Evolutionary conservation across 176 grass and related monocot species (phyloP), one percentile per base, ranked within the genome.

Genomic region (Phoenix dactylifera): DNA sequence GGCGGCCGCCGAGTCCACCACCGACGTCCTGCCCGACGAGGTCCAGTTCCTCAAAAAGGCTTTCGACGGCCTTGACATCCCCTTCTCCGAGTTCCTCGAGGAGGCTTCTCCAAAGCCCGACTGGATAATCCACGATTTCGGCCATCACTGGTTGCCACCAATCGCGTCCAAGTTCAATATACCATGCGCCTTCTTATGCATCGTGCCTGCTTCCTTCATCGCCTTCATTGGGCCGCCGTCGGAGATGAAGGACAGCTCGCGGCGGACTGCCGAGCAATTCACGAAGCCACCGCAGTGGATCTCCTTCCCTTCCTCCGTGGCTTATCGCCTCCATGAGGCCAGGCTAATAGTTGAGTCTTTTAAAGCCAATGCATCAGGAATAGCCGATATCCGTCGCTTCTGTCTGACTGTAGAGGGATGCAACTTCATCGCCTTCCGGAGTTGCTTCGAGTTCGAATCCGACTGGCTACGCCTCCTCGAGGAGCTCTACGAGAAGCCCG

Each of bases 61-160:
- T 7, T 71, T 55, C 57, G 80, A 88, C 70, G 79, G 76, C 48
- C 72, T 83, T 3, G 50, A 57, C 26, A 28, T 28, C 26, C 26
- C 26, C 26, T 28, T 28, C 26, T 5, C 26, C 0, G 5, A 16
- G 10, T 81, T 81, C 52, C 49, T 81, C 16, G 26, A 28, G 48
- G 20, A 6, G 69, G 57, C 58, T 5, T 69, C 3, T 48, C 16
- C 57, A 19, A 51, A 62, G 4, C 78, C 78, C 0, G 71, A 79
- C 49, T 82, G 75, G 74, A 64, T 90, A 24, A 1, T 90, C 2
- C 0, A 70, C 18, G 87, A 90, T 75, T 90, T 70, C 39, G 15
- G 53, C 1, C 75, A 78, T 0, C 16, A 74, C 24, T 82, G 87
- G 87, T 5, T 77, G 15, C 74, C 66, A 1, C 12, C 59, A 16